Base-by-base conservation (phyloP, 2,329 filamentous ascomycete species). In the Colletotrichum euphorbiae region DNA sequence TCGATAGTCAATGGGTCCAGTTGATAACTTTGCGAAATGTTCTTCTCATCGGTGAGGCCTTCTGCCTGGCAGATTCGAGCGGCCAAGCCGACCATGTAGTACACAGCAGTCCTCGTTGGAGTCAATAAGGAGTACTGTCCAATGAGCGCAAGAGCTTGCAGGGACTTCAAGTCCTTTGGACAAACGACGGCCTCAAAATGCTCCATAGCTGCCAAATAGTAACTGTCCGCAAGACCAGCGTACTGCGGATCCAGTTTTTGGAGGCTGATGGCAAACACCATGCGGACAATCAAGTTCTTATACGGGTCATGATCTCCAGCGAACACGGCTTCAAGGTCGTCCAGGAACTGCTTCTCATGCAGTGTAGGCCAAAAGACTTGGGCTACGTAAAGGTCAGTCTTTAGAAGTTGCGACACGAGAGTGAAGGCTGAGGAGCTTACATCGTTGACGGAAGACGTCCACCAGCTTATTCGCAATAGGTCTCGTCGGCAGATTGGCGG, bases 211-310 rank as follows among this genome's bases (percentile, higher is more conserved):
- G 94, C 92, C 21, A 98, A 85, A 75, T 98, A 98, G 80, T 97
- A 98, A 76, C 93, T 94, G 79, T 98, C 95, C 33, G 96, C 95
- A 31, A 98, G 83, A 24, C 94, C 94, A n/a, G 94, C 94, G 78
- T 96, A 98, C 71, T 93, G 90, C 0, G 91, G 88, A 76, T 94
- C 93, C 74, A 98, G 85, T 78, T 97, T 97, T 79, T 98, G 95
- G 79, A 98, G 87, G 77, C 93, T 95, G 75, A 98, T 97, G 33
- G 96, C 95, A 75, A 98, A 90, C 60, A 98, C 93, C 89, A 98
- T 94, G 66, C 93, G 90, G 57, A 97, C 82, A 50, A 95, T 88
- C 74, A 98, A 98, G 74, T 96, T 94, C 75, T 94, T 90, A 77
- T 94, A 95, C 0, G 93, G 85, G 73, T 97, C 92, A 5, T 81